Evolutionary conservation across 2,329 filamentous ascomycete species (phyloP), one percentile per base, ranked within the genome.

Genomic region (Trichoderma atrobrunneum): DNA sequence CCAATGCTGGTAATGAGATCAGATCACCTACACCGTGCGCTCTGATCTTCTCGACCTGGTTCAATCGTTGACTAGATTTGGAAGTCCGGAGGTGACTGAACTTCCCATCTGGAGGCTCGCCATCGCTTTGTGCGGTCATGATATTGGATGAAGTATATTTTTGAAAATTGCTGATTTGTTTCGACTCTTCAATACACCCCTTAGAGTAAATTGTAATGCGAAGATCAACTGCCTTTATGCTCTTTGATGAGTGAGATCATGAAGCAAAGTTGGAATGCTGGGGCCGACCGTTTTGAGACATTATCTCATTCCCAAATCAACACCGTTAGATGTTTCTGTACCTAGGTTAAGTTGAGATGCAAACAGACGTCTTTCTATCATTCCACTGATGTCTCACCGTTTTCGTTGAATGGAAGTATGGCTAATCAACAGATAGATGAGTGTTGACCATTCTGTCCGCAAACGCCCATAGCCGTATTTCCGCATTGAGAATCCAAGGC

Each of bases 1-100:
- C 83, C n/a, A 87, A 75, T 70, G 86, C 83, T 1, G 85, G 85
- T 0, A 86, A 75, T 26, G 65, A 34, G 6, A 68, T 21, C 65
- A 68, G n/a, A 5, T 68, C 65, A 5, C 54, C 65, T 3, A 68
- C 54, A 4, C 65, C 65, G 11, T 68, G 18, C 6, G 51, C 24
- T 30, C 54, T 60, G 4, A 68, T 60, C 24, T 68, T 68, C 4
- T 68, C 65, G 26, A 68, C 54, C n/a, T 59, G 54, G 16, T 68
- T 68, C 11, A 68, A 32, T 12, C 51, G 34, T 5, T 60, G 65
- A n/a, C 26, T 60, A 0, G 65, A 48, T 32, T 57, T 68, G 34
- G 24, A 36, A 6, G 51, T 68, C 8, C 16, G 54, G 5, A 68
- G 65, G 7, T 60, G 54, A 34, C 32, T 32, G n/a, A 68, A 60